Base-by-base conservation (phyloP, 2,329 filamentous ascomycete genomes). In the Bipolaris cookei region DNA sequence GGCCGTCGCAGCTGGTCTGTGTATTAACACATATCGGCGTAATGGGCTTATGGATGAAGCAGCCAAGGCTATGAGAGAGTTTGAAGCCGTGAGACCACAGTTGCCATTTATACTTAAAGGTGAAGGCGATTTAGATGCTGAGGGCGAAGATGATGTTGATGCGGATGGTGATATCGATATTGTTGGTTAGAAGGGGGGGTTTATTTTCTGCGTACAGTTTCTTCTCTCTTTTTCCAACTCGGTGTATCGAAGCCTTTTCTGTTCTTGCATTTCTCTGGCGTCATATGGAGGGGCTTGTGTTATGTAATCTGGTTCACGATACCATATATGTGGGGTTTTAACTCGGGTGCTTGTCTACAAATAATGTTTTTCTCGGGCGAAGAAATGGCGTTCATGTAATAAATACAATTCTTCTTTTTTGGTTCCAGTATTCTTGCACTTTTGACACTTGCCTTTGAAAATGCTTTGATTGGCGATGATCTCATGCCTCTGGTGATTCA, bases 1-100 rank as follows among this genome's bases (percentile, higher is more conserved):
- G 21, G 73, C 71, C 14, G 72, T 75, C 2, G 66, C 69, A 4
- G 64, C 56, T n/a, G 73, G 73, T 4, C 48, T 74, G 7, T 72
- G 69, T 44, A 65, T 71, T n/a, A 64, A 59, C 13, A 71, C 67
- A 0, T 74, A 72, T 35, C 55, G 69, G 28, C 60, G 62, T 16
- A 68, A 74, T 47, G 72, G 72, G 0, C 48, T 67, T 25, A 4
- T 63, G n/a, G 63, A 67, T 20, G 70, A 76, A 50, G 69, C 69
- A n/a, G 53, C 51, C 6, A 52, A 56, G 44, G 65, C 65, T 34
- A 62, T 60, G 46, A 38, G 56, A 2, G 61, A 65, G 14, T 68
- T 69, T 32, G 65, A 71, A 21, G 56, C 57, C 37, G 49, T 74
- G 6, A 57, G 64, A 30, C 59, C 58, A 0, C 61, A 54, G 16